Conservation (phyloP, 139 green algal genomes). For the Picochlorum sp. region DNA sequence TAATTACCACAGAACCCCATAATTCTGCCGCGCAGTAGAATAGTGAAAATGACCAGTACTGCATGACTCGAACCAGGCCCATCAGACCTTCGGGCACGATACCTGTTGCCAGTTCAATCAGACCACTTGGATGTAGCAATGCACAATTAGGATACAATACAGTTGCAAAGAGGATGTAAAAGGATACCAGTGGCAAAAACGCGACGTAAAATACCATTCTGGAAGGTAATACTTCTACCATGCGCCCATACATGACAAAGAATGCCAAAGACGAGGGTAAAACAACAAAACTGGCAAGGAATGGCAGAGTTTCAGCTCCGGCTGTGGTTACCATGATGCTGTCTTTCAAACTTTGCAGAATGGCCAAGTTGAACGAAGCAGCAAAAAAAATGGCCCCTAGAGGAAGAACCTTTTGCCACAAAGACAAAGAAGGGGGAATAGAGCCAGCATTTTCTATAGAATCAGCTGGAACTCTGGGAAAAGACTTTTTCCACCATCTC, state of each 20-base stretch:
- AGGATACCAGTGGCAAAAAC: slow-evolving; percentile 47
- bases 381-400: slow-evolving; percentile 67
- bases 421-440: slow-evolving; percentile 19
- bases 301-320: slow-evolving; percentile 74
- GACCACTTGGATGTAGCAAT: slow-evolving; percentile 53
- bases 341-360: slow-evolving; percentile 70
- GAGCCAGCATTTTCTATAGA: not conserved
- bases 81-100: slow-evolving; percentile 49
- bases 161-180: slow-evolving; percentile 62
- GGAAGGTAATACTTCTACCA: slow-evolving; percentile 40
- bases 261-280: slow-evolving; percentile 65
- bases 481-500: slow-evolving; percentile 33
- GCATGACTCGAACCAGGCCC: slow-evolving; percentile 52
- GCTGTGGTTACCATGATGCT: slow-evolving; percentile 63
- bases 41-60: slow-evolving; percentile 74
- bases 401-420: slow-evolving; percentile 61
- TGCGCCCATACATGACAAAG: slow-evolving; percentile 38
- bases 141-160: slow-evolving; percentile 57
- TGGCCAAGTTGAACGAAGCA: slow-evolving; percentile 68
- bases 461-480: slow-evolving; percentile 11
- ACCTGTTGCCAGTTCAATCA: slow-evolving; percentile 22
- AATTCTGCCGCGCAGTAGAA: slow-evolving; percentile 80
- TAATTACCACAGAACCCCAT: slow-evolving; percentile 76
- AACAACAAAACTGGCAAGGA: slow-evolving; percentile 59
- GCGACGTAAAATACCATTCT: slow-evolving; percentile 54